Conservation (phyloP, 768 basidiomycete species). For the Suillus fuscotomentosus region DNA sequence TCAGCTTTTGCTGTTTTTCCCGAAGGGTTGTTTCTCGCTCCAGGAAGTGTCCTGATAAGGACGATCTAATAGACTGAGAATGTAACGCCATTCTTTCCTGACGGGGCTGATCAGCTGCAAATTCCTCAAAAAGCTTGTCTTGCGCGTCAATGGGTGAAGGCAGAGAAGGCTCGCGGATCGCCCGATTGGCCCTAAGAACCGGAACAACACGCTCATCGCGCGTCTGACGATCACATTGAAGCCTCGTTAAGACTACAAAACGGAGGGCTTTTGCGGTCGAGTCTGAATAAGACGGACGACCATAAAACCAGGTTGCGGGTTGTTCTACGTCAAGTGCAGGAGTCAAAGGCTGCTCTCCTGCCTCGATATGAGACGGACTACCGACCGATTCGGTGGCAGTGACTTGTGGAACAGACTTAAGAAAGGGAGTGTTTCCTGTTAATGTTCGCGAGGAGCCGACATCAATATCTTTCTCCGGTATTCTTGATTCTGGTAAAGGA, state of each 20-base stretch:
- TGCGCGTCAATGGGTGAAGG: constrained; percentile 31
- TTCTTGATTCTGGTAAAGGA: constrained; percentile 12
- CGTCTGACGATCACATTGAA: constrained; percentile 58
- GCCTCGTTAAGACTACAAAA: constrained; percentile 59
- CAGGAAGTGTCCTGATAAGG: constrained; percentile 54
- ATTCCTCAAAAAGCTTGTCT: constrained; percentile 49
- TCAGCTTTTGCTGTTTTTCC: constrained; percentile 56
- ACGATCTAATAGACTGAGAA: constrained; percentile 38
- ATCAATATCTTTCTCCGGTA: constrained; percentile 16
- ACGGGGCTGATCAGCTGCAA: constrained; percentile 37
- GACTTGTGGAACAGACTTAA: constrained; percentile 9
- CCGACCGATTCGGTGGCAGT: constrained; percentile 9
- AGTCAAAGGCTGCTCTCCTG: neutral
- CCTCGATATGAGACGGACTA: constrained; percentile 25
- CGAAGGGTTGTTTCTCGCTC: constrained; percentile 48
- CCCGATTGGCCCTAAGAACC: constrained; percentile 58
- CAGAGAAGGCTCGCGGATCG: constrained; percentile 37
- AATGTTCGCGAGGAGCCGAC: constrained; percentile 6
- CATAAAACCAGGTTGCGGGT: constrained; percentile 2
- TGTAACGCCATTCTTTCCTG: constrained; percentile 38
- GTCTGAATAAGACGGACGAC: constrained; percentile 21
- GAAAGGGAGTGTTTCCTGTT: constrained; percentile 5
- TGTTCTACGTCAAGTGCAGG: constrained; percentile 4
- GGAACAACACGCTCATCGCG: constrained; percentile 62
- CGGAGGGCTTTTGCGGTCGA: constrained; percentile 61